A percentile compares a stretch with the other conserved stretches of the same genome.
Evolutionary conservation across 2,329 filamentous ascomycete genomes (phyloP).

Genomic region (Stromatinia cepivora): DNA sequence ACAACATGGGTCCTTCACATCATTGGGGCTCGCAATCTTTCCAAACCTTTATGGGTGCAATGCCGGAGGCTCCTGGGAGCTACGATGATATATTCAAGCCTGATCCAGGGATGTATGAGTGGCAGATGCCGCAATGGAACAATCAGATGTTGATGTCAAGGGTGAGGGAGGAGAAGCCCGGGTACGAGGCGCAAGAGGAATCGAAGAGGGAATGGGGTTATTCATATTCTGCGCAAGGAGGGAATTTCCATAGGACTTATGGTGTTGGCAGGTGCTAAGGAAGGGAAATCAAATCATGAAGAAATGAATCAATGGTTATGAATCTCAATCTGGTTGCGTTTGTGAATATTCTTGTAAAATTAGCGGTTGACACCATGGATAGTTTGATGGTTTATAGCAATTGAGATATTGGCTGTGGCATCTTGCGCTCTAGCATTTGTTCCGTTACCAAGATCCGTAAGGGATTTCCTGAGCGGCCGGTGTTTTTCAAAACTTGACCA

Average conservation of each 20-base stretch:
- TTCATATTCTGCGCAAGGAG: constrained; percentile 19
- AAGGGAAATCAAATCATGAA: constrained; percentile 15
- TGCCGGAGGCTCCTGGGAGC: constrained; percentile 33
- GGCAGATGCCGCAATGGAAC: constrained; percentile 37
- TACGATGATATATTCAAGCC: constrained; percentile 41
- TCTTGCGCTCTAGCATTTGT: background rate
- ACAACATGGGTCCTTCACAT: constrained; percentile 33
- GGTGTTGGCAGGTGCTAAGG: constrained; percentile 21
- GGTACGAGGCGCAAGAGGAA: constrained; percentile 32
- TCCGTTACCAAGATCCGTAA: background rate
- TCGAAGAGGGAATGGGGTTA: constrained; percentile 31
- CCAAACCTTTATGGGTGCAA: constrained; percentile 41
- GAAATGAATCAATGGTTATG: constrained; percentile 14
- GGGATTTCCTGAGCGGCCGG: background rate
- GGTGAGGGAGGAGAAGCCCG: constrained; percentile 37
- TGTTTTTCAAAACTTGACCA: background rate
- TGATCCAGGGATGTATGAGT: constrained; percentile 37
- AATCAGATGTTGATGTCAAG: constrained; percentile 37
- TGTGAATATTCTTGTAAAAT: background rate
- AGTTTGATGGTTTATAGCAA: background rate
- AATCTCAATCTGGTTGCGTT: background rate
- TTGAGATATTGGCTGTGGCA: background rate
- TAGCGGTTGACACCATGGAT: background rate
- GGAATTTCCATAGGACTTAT: constrained; percentile 22
- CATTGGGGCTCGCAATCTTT: constrained; percentile 38